Base-by-base conservation (phyloP, 2,329 filamentous ascomycete species). In the Colletotrichum trifolii region DNA sequence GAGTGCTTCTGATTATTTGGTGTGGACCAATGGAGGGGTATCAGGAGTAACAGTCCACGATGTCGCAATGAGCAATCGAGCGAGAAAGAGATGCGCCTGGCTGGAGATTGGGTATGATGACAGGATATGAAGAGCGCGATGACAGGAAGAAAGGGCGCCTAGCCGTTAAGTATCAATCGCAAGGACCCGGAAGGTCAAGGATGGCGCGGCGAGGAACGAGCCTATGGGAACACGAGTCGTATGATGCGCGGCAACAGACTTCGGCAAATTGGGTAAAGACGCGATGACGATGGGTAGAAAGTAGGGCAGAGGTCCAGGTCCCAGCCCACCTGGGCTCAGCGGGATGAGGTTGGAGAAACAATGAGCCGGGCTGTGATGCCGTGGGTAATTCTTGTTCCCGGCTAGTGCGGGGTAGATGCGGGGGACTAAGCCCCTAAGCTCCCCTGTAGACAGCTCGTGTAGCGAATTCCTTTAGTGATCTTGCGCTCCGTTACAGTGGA, bases 301-400 rank as follows among this genome's bases (percentile, higher is more conserved):
- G 17, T 46, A 40, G 11, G 54, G 54, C 45, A 33, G 49, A 58
- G 49, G 45, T 43, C 43, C 43, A 36, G 45, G 17, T 49, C 43
- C 42, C 40, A 13, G n/a, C 13, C 40, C 40, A 43, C 40, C 12
- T n/a, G 11, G 2, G 3, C 6, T 34, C 33, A 34, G 40, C 38
- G 12, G 46, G 9, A 46, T 15, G 15, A 8, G 42, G 17, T 58
- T 33, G 55, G 55, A 48, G 47, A 58, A 58, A 58, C 46, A 50
- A 42, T 49, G 13, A 49, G 39, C 55, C 55, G 55, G 46, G n/a
- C 9, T 48, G 12, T 25, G 54, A 47, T 57, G 54, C 54, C 54
- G 45, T 58, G 54, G 54, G 39, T 43, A 58, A 50, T n/a, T 58
- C 38, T 49, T 58, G 46, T 58, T 58, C 55, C 55, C 46, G 42